Evolutionary conservation across 371 early-diverging fungal species (phyloP).

Genomic region (Fennellomyces sp.): DNA sequence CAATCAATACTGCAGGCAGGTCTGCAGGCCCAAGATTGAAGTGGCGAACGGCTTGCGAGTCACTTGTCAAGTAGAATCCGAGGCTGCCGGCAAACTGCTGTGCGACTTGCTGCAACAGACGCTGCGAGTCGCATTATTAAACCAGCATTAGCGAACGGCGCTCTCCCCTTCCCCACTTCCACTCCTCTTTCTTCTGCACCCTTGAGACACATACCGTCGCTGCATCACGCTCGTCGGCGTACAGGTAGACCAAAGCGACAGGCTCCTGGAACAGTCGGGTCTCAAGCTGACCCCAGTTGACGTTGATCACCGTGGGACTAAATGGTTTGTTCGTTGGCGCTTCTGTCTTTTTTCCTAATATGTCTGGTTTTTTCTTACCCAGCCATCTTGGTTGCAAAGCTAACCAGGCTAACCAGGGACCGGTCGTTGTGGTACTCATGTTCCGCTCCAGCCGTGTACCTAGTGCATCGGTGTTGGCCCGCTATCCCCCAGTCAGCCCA

Average conservation of each 20-base stretch:
- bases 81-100: slow-evolving; percentile 21
- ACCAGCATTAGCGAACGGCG: too few relatives aligned
- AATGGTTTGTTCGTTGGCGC: neutral
- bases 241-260: slow-evolving; percentile 38
- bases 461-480: neutral
- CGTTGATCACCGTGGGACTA: slow-evolving; percentile 31
- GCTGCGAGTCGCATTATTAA: too few relatives aligned
- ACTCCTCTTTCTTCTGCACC: neutral
- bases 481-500: neutral
- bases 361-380: slow-evolving; percentile 20
- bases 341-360: neutral
- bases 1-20: slow-evolving; percentile 34
- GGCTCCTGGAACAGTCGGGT: slow-evolving; percentile 21
- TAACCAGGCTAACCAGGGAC: slow-evolving; percentile 47
- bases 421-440: slow-evolving; percentile 58
- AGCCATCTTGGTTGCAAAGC: slow-evolving; percentile 47
- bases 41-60: slow-evolving; percentile 23
- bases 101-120: slow-evolving; percentile 27
- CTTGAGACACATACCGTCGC: slow-evolving; percentile 20
- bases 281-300: slow-evolving; percentile 20
- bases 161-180: slow-evolving; percentile 14
- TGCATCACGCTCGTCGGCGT: slow-evolving; percentile 19
- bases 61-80: slow-evolving; percentile 35
- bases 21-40: slow-evolving; percentile 23
- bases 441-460: slow-evolving; percentile 36